Conservation (phyloP, 202 grass and related monocot genomes). For the Cymbopogon flexuosus region DNA sequence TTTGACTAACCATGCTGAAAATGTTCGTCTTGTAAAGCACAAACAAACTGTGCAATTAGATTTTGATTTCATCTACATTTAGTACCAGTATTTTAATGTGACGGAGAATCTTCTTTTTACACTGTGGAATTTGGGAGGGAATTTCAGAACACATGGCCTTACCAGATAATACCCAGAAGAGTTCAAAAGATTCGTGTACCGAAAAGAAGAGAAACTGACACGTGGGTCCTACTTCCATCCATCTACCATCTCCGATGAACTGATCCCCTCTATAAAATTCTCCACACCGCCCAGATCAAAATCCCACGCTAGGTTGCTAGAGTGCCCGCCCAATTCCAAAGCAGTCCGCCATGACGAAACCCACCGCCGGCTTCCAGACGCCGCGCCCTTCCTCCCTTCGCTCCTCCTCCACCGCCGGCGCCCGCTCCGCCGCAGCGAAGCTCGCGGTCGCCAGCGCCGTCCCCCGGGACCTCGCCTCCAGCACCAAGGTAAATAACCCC, state of each 20-base stretch:
- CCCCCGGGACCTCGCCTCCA: not conserved
- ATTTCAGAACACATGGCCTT: no score
- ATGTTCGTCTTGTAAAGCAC: no score
- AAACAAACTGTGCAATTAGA: no score
- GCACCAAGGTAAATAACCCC: conserved; percentile 25
- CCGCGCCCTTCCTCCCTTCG: conserved; percentile 18
- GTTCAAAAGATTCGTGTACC: no score
- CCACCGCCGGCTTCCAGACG: conserved; percentile 9
- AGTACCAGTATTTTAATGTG: no score
- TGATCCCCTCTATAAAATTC: not conserved
- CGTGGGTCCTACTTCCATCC: not conserved
- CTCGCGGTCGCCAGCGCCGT: not conserved
- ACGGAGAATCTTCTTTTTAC: no score
- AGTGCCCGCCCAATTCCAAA: not conserved
- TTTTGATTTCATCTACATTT: no score
- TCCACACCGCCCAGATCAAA: not conserved
- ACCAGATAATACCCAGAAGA: no score
- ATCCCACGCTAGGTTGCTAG: not conserved
- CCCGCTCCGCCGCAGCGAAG: conserved; percentile 2
- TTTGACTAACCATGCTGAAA: no score
- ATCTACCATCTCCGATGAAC: not conserved
- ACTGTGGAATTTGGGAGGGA: no score
- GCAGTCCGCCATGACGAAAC: conserved; percentile 28
- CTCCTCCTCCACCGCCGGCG: not conserved
- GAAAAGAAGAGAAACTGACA: no score